Conservation (phyloP, 2,329 filamentous ascomycete genomes). For the Cytospora schulzeri region DNA sequence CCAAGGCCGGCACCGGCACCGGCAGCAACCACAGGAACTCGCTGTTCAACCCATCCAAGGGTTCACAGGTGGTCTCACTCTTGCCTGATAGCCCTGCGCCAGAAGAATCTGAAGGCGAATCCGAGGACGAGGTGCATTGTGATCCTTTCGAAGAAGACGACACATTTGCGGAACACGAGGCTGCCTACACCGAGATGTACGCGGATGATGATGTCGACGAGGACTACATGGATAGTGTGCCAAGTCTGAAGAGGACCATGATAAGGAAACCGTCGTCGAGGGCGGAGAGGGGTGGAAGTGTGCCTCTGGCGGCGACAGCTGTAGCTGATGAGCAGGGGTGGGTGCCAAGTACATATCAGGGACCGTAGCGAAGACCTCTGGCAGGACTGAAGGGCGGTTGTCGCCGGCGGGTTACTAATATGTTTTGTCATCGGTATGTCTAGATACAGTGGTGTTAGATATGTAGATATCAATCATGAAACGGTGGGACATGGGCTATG, state of each 20-base stretch:
- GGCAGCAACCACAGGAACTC: not conserved
- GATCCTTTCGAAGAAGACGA: not conserved
- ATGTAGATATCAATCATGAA: not conserved
- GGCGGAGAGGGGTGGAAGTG: slow-evolving; percentile 7
- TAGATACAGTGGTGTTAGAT: not conserved
- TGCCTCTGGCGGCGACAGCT: slow-evolving; percentile 7
- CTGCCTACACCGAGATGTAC: slow-evolving; percentile 18
- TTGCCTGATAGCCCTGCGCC: slow-evolving; percentile 16
- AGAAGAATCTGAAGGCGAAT: not conserved
- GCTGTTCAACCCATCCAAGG: not conserved
- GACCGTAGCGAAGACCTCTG: slow-evolving; percentile 1
- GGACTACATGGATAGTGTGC: slow-evolving; percentile 11
- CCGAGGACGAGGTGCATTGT: slow-evolving; percentile 1
- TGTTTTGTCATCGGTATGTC: not conserved
- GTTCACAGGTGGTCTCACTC: slow-evolving; percentile 12
- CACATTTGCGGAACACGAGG: not conserved
- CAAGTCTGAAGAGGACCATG: not conserved
- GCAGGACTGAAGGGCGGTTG: not conserved
- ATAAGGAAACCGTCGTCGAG: not conserved
- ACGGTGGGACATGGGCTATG: not conserved
- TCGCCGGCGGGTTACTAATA: not conserved
- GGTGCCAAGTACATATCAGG: slow-evolving; percentile 12
- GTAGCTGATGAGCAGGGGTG: not conserved
- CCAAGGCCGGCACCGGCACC: too few relatives aligned
- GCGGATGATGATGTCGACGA: slow-evolving; percentile 22